A percentile compares a stretch with the other conserved stretches of the same genome.
Evolutionary conservation across 2,329 filamentous ascomycete species (phyloP).

Genomic region (Grosmannia clavigera): DNA sequence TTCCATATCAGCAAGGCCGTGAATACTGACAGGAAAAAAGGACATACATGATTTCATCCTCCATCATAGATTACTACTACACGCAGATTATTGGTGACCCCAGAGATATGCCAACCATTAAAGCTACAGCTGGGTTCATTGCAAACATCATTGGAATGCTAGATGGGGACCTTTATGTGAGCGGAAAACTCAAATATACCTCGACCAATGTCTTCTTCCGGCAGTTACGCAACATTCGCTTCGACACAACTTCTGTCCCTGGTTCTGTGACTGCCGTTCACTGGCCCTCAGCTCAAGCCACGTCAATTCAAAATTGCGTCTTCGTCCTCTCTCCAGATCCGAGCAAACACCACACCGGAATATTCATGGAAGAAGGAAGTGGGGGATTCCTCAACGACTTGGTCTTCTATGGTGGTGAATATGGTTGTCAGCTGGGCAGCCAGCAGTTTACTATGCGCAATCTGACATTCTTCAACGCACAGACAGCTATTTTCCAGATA

Average conservation of each 20-base stretch:
- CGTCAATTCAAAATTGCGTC: constrained; percentile 44
- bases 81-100: constrained; percentile 14
- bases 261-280: constrained; percentile 29
- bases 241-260: constrained; percentile 13
- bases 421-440: constrained; percentile 45
- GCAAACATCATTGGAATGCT: constrained; percentile 29
- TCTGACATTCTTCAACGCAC: constrained; percentile 49
- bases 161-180: constrained; percentile 33
- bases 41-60: constrained; percentile 13
- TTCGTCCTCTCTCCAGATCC: constrained; percentile 35
- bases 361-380: constrained; percentile 51
- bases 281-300: constrained; percentile 58
- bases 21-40: constrained; percentile 4
- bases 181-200: constrained; percentile 30
- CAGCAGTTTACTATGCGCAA: constrained; percentile 64
- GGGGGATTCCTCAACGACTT: constrained; percentile 59
- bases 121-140: constrained; percentile 29
- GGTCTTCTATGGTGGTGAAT: constrained; percentile 56
- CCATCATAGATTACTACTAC: constrained; percentile 15
- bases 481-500: constrained; percentile 57
- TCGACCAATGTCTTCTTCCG: constrained; percentile 41
- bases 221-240: constrained; percentile 15
- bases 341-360: constrained; percentile 40
- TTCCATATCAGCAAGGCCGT: no score
- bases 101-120: constrained; percentile 14